Base-by-base conservation (phyloP, 2,329 filamentous ascomycete species). In the Ascochyta clinopodiicola region DNA sequence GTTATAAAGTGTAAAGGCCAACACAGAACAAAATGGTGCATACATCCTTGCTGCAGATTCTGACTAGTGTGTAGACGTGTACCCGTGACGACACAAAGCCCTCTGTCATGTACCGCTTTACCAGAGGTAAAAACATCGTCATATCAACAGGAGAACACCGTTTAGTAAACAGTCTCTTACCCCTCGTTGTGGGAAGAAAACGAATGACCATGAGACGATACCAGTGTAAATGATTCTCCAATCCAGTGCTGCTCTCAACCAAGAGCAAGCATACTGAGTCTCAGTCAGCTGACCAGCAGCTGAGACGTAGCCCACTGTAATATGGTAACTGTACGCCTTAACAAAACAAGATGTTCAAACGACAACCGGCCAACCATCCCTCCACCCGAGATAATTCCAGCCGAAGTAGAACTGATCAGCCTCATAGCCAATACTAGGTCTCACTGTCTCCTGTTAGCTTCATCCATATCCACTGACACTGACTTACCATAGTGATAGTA, bases 401-500 rank as follows among this genome's bases (percentile, higher is more conserved):
- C 70, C 70, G 46, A 72, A 72, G 7, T 60, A 58, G 22, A 71
- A 72, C 17, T 74, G 42, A 1, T 64, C 59, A 4, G 59, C 59
- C 13, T 54, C 44, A 21, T 67, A 72, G 1, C 70, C 68, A 8
- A 72, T 39, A 19, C 60, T 68, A 1, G 57, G 66, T 9, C 59
- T 61, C 22, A 71, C 66, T 69, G 35, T 17, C 2, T 25, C 34
- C 21, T 1, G 34, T 64, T 19, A 66, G 59, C 44, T 32, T 34
- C 24, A n/a, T 7, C 13, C 1, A n/a, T 6, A 1, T 17, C 19
- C 17, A 29, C 3, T 10, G 12, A 40, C 22, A 3, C 6, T 29
- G 13, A 60, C 61, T 64, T 46, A 67, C 69, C 63, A 56, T 73
- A 73, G 44, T 74, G 70, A 57, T 74, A 74, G 48, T 72, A 74